A percentile compares a stretch with the other conserved stretches of the same genome.
Evolutionary conservation across 169 alveolate species (phyloP).

Genomic region (Eimeria necatrix): DNA sequence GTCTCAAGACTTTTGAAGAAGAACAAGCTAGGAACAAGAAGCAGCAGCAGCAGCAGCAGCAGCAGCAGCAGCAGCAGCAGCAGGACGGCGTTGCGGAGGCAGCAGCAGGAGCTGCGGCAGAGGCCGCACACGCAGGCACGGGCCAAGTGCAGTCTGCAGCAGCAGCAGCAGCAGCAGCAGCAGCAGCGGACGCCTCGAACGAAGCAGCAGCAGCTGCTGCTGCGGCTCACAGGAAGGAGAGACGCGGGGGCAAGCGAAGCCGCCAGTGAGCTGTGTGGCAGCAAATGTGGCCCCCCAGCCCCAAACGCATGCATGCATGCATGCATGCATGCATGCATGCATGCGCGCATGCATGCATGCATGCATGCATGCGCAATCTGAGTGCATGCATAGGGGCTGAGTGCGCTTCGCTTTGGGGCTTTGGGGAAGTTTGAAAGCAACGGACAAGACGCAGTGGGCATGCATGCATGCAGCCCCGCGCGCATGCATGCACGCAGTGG

Average conservation of each 20-base stretch:
- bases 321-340: background rate
- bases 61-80: slow-evolving; percentile 37
- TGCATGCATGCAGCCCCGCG: background rate
- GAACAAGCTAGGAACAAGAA: slow-evolving; percentile 30
- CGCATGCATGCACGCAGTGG: background rate
- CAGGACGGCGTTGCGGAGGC: background rate
- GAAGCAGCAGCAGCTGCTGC: slow-evolving; percentile 28
- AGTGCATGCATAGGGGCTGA: background rate
- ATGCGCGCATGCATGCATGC: background rate
- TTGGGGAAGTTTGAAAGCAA: background rate
- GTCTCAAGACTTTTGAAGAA: slow-evolving; percentile 7
- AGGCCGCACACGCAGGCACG: background rate
- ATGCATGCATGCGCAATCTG: background rate
- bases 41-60: slow-evolving; percentile 59
- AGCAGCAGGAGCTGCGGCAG: background rate
- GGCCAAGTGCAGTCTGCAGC: background rate
- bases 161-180: background rate
- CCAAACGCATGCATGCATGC: background rate
- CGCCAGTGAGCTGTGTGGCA: background rate
- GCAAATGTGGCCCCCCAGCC: background rate
- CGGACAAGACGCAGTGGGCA: background rate
- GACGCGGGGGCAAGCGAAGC: background rate
- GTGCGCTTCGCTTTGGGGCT: background rate
- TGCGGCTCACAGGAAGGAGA: background rate
- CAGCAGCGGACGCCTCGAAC: background rate